These are phyloP conservation scores for Beauveria australis DNA, from an alignment of 2,329 filamentous ascomycete genomes.

Conservation along the genomic window DNA sequence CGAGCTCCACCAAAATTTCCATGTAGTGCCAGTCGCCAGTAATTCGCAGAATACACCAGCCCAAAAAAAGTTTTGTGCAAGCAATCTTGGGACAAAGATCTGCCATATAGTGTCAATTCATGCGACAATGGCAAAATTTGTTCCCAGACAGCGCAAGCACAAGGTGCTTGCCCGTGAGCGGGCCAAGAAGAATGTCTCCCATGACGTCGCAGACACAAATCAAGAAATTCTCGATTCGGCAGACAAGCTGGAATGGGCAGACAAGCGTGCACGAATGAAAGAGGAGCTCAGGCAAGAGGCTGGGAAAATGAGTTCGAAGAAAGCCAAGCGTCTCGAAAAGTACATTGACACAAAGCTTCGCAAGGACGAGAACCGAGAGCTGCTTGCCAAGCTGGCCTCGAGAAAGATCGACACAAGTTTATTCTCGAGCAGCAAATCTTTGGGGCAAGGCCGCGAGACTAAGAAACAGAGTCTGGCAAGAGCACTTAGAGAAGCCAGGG, in stretches of 20 bases:
- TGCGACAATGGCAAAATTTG: constrained; percentile 45
- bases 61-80: background rate
- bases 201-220: constrained; percentile 31
- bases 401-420: constrained; percentile 74
- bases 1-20: constrained; percentile 27
- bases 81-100: background rate
- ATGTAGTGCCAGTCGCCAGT: constrained; percentile 12
- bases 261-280: constrained; percentile 47
- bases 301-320: constrained; percentile 53
- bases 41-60: background rate
- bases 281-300: constrained; percentile 44
- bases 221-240: constrained; percentile 36
- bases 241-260: constrained; percentile 37
- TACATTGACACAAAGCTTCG: constrained; percentile 82
- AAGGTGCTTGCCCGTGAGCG: constrained; percentile 58
- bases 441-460: constrained; percentile 65
- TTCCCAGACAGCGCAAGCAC: constrained; percentile 59
- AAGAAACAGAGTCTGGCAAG: constrained; percentile 61
- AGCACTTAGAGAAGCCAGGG: constrained; percentile 55
- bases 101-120: background rate
- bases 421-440: constrained; percentile 66
- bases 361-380: constrained; percentile 81
- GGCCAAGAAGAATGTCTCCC: constrained; percentile 33
- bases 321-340: constrained; percentile 59
- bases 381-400: constrained; percentile 75